Evolutionary conservation across 2,329 filamentous ascomycete species (phyloP).

Genomic region (Aspergillus fischeri): DNA sequence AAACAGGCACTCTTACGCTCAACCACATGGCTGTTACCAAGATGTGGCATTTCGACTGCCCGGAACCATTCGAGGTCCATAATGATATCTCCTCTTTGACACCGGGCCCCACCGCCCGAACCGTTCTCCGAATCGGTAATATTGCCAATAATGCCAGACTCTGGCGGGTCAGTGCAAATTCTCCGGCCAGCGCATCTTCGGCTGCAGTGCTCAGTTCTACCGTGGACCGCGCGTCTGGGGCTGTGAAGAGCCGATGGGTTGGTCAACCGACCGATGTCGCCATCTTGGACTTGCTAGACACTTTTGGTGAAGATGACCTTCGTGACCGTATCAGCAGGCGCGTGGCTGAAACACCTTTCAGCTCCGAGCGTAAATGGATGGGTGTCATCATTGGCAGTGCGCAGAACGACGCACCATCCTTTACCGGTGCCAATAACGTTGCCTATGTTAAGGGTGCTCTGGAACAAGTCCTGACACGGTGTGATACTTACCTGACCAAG

Average conservation of each 20-base stretch:
- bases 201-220: constrained; percentile 84
- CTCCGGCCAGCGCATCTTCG: constrained; percentile 65
- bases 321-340: constrained; percentile 80
- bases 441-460: constrained; percentile 95
- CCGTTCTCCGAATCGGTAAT: constrained; percentile 86
- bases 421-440: constrained; percentile 61
- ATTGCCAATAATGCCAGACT: constrained; percentile 92
- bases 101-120: constrained; percentile 69
- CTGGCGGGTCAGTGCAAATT: constrained; percentile 66
- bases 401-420: constrained; percentile 48
- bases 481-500: constrained; percentile 82
- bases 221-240: constrained; percentile 56
- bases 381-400: constrained; percentile 73
- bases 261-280: constrained; percentile 97
- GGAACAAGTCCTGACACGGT: constrained; percentile 78
- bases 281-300: constrained; percentile 88
- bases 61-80: constrained; percentile 53
- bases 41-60: constrained; percentile 85
- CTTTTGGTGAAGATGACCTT: constrained; percentile 86
- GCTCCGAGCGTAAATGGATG: constrained; percentile 99
- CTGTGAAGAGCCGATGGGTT: constrained; percentile 81
- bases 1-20: constrained; percentile 91
- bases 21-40: constrained; percentile 98
- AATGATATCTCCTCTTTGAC: constrained; percentile 50
- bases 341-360: constrained; percentile 85